These are phyloP conservation scores for Stemphylium beticola DNA, from an alignment of 2,329 filamentous ascomycete genomes.

Conservation along the genomic window DNA sequence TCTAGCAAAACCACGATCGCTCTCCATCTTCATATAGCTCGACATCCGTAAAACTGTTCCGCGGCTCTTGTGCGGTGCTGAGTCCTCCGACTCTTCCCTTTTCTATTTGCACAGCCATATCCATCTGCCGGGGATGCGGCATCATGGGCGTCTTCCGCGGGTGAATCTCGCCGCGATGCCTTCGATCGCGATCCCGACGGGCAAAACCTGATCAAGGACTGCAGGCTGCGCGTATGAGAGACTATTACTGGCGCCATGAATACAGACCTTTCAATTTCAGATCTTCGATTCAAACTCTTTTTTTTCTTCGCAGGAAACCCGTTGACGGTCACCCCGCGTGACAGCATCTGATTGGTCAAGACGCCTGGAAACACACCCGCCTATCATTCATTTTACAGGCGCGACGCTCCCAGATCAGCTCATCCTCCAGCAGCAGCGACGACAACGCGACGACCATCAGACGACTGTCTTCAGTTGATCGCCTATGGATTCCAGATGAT, in stretches of 20 bases:
- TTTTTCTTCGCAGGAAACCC: neutral
- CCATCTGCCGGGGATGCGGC: neutral
- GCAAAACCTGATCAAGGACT: constrained; percentile 3
- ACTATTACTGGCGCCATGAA: neutral
- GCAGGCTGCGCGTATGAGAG: neutral
- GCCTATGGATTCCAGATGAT: neutral
- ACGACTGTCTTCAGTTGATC: neutral
- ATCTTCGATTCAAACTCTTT: neutral
- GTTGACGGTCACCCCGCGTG: neutral
- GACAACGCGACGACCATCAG: neutral
- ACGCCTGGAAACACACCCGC: neutral
- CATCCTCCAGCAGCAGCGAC: neutral
- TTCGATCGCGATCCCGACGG: constrained; percentile 9
- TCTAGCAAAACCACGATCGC: neutral
- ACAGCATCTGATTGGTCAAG: neutral
- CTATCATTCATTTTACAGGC: neutral
- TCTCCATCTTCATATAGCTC: neutral
- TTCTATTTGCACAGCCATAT: neutral
- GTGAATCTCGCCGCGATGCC: neutral
- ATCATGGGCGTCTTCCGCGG: neutral
- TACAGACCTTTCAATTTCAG: neutral
- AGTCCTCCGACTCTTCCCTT: neutral
- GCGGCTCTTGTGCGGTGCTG: neutral
- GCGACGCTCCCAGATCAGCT: neutral
- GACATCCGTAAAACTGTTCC: neutral